phyloP scores from a whole-genome alignment of 164 flowering plant genomes.

The Vitis vinifera region ASM3070453v1 NC_081817.1:1277001-1277500 shows the following conservation, averaged over 20 bases:
- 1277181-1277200: too few species aligned
- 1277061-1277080: too few species aligned
- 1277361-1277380: too few species aligned
- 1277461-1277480: slow-evolving; percentile 49
- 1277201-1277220: too few species aligned
- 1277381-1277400: neutral
- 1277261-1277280: slow-evolving; percentile 68
- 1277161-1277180: too few species aligned
- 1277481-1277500: slow-evolving; percentile 83
- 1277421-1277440: slow-evolving; percentile 84
- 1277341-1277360: neutral
- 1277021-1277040: too few species aligned
- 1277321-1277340: slow-evolving; percentile 9
- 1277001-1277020: too few species aligned
- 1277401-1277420: slow-evolving; percentile 46
- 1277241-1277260: slow-evolving; percentile 32
- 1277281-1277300: slow-evolving; percentile 80
- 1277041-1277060: too few species aligned
- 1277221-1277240: neutral
- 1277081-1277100: too few species aligned
- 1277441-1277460: slow-evolving; percentile 49
- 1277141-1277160: too few species aligned
- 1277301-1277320: slow-evolving; percentile 92
- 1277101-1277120: too few species aligned
- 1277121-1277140: too few species aligned